Base-by-base conservation (phyloP, 75 land plant species). In the Pinus albicaulis region DNA sequence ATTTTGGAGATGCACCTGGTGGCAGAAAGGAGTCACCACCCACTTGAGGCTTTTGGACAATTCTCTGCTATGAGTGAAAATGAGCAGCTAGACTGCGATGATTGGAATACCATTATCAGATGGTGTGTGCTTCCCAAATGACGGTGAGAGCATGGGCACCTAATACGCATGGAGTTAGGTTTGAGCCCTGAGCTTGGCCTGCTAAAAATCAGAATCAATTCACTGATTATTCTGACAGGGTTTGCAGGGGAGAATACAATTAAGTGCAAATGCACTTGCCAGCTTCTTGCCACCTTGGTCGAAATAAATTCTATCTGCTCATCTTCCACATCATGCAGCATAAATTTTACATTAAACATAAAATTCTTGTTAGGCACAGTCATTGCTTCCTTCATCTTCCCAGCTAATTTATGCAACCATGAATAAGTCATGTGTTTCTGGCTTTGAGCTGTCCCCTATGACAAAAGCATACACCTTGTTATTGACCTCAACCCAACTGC, bases 401-500 rank as follows among this genome's bases (percentile, higher is more conserved):
- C 22, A 60, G 13, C 12, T 60, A 60, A 23, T 22, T 25, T 60
- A 22, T 3, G 25, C n/a, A 60, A 60, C 24, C n/a, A 22, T 60
- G 22, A 22, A 60, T 60, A 60, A 60, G n/a, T 25, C 25, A 3
- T 26, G 26, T 48, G 31, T 61, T 61, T 24, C 31, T 61, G 31
- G 64, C 5, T 61, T 4, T 61, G 24, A 61, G 1, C 64, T 17
- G 75, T 66, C 75, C 11, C 36, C 75, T 62, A 38, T 12, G 31
- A 76, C 16, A 68, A 76, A 76, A 36, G n/a, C 34, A 13, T 76
- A 31, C 22, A 76, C 77, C 73, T 68, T 1, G 25, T 76, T 64
- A 17, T 76, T 72, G 34, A 76, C 44, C 34, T 76, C 77, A 64
- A 76, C 71, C 77, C 77, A 76, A 20, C 75, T 76, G n/a, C 75